These are phyloP conservation scores for Thraustochytrium striatum DNA, from an alignment of 352 stramenopile genomes.

Conservation along the genomic window DNA sequence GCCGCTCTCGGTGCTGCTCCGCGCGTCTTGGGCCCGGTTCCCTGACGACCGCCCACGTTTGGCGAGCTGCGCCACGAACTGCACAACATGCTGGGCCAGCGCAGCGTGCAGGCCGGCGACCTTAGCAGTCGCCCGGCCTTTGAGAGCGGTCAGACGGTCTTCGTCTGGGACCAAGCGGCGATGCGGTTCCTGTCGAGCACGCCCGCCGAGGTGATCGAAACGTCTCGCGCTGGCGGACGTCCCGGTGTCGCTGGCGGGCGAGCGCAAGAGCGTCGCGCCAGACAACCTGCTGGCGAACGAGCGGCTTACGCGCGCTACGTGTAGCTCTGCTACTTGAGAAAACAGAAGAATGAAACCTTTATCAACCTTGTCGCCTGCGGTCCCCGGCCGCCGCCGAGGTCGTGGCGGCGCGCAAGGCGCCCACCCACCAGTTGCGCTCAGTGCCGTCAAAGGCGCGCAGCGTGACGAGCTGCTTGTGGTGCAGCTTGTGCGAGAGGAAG, in stretches of 20 bases:
- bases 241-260: not conserved
- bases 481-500: conserved; percentile 37
- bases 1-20: not conserved
- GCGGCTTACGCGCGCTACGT: no score
- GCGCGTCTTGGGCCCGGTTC: conserved; percentile 13
- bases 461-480: conserved; percentile 40
- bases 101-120: not conserved
- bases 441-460: conserved; percentile 19
- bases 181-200: not conserved
- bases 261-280: not conserved
- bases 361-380: not conserved
- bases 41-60: not conserved
- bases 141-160: conserved; percentile 27
- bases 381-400: not conserved
- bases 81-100: conserved; percentile 10
- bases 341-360: no score
- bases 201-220: not conserved
- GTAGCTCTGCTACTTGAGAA: no score
- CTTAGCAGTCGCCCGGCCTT: not conserved
- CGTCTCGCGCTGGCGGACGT: not conserved
- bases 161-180: not conserved
- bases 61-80: not conserved
- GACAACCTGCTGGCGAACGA: not conserved
- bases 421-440: conserved; percentile 42
- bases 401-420: not conserved